Evolutionary conservation across 2,329 filamentous ascomycete species (phyloP), one percentile per base, ranked within the genome.

Genomic region (Exophiala mesophila): DNA sequence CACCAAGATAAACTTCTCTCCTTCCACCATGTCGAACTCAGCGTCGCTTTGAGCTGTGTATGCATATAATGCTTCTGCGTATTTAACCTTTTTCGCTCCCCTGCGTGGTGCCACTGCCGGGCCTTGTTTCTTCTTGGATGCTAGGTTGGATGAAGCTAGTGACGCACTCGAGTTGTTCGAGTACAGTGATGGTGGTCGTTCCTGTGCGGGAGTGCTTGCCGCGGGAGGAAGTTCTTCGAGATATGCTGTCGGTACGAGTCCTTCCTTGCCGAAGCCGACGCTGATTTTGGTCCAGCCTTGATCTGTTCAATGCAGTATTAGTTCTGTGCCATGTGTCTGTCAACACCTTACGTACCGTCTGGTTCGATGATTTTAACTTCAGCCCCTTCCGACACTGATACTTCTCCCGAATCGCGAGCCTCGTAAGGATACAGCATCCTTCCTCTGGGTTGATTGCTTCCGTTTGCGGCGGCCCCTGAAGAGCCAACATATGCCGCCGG

Each of bases 351-450:
- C 80, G 71, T 77, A 94, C 88, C 88, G 67, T 98, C 94, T 13
- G 86, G 79, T 60, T 96, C 89, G 3, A 96, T 57, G 32, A 97
- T 74, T 0, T 71, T 69, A 20, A 98, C 76, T 6, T 94, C 83
- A 40, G 81, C 77, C 9, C 87, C 88, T 54, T 94, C 90, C 3
- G 79, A 67, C 1, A 95, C 80, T 1, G 79, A 82, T 10, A 97
- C 65, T 63, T 98, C 92, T 5, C 88, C 90, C 0, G 85, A 81
- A 1, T 83, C 84, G 39, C 73, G 83, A 6, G 83, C 85, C 50
- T 94, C 83, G 57, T 96, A 98, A 0, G 77, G 57, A 60, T 96
- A 98, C 1, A 96, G 56, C 89, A 97, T 94, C 65, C 83, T 94
- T 35, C 85, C 90, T 61, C 74, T 83, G 51, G 80, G 81, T 57